Evolutionary conservation across 2,329 filamentous ascomycete genomes (phyloP), one percentile per base, ranked within the genome.

Genomic region (Nothophaeocryptopus gaeumannii): DNA sequence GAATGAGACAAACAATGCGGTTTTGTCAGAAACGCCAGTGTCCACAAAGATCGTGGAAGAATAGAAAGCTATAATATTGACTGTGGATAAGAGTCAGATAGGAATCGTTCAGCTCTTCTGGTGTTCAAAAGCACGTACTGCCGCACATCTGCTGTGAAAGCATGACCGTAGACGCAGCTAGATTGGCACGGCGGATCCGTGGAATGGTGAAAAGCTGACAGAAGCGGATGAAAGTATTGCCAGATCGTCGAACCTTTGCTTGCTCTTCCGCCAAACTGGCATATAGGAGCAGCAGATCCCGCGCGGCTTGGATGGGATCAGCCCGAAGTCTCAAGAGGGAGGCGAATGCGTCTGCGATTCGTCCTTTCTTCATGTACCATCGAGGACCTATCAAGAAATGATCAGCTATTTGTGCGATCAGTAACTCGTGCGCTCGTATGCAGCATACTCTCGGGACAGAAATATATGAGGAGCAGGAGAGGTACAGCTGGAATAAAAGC

Each of bases 1-100:
- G 58, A 76, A 78, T 0, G 78, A 80, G 0, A 78, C 79, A 13
- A 81, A 67, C 12, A 83, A 64, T 5, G 73, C 57, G 70, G 73
- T 55, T 74, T 74, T 54, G 73, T 59, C 12, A 59, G 62, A 36
- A 12, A 69, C 70, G 5, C 64, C 64, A 9, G 65, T 63, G 13
- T 64, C 47, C 4, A 51, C 53, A 53, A 67, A 67, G 42, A 67
- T 61, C 1, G 62, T 55, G 2, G 58, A 60, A 3, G 55, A 61
- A 46, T 65, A 66, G 56, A 73, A 72, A 32, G 71, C 55, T 45
- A 70, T 67, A 12, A 70, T 59, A 14, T 39, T 39, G 12, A 39
- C 52, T 59, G 14, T 34, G 47, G 2, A 67, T 56, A 3, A 67
- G 65, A 29, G 8, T 37, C 20, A 15, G 26, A 20, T 16, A 10